Conservation (phyloP, 2,329 filamentous ascomycete genomes). For the Lojkania enalia region DNA sequence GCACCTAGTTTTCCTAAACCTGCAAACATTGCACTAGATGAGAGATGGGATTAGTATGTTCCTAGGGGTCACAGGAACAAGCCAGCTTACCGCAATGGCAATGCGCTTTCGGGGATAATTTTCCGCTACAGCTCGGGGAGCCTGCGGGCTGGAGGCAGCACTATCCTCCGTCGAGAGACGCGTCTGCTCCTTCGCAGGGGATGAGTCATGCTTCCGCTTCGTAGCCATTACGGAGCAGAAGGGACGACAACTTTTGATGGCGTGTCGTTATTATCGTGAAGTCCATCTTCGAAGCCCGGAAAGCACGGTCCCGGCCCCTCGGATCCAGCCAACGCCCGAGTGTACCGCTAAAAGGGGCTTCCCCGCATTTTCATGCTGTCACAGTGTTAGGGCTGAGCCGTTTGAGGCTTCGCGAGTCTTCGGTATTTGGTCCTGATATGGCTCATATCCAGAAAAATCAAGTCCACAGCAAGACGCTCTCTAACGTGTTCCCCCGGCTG, state of each 20-base stretch:
- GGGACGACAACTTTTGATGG: neutral
- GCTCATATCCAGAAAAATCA: no score
- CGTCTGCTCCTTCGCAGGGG: conserved; percentile 9
- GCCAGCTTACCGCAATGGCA: conserved; percentile 27
- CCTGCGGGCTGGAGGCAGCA: conserved; percentile 14
- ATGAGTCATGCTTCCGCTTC: conserved; percentile 23
- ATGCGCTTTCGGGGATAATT: conserved; percentile 31
- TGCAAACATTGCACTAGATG: conserved; percentile 34
- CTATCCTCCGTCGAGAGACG: conserved; percentile 9
- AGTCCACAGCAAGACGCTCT: no score
- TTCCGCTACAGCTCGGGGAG: conserved; percentile 19
- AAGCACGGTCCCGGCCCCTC: conserved; percentile 2
- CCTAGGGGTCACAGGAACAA: neutral
- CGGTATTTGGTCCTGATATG: no score
- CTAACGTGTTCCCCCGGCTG: no score
- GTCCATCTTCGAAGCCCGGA: no score
- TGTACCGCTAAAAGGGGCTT: neutral
- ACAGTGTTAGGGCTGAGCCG: no score
- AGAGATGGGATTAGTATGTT: conserved; percentile 5
- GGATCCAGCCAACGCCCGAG: conserved; percentile 2
- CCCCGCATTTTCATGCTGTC: conserved; percentile 12
- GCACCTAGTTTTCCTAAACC: conserved; percentile 32
- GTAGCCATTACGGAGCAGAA: conserved; percentile 7
- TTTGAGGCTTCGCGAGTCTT: no score
- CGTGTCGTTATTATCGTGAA: neutral